A percentile compares a stretch with the other conserved stretches of the same genome.
phyloP scores from a whole-genome alignment of 2,329 filamentous ascomycete species.

The Balansia obtecta region DNA sequence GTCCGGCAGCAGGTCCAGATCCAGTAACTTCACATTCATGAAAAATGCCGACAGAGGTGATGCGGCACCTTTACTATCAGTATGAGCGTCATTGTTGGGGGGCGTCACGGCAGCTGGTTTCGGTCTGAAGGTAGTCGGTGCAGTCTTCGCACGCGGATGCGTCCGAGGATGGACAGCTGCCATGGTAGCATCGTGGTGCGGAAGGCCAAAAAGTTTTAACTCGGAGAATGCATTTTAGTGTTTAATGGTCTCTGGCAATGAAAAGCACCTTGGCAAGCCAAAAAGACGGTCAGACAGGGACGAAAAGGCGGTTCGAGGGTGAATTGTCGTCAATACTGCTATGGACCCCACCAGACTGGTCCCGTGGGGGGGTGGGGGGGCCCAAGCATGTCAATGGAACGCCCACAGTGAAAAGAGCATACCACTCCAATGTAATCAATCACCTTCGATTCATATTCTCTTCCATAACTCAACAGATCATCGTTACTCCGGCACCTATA shows the following conservation, averaged over 20 bases:
- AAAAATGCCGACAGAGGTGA: constrained; percentile 44
- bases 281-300: background rate
- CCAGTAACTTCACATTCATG: constrained; percentile 70
- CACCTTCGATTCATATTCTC: too few species aligned
- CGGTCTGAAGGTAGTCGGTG: background rate
- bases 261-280: background rate
- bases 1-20: constrained; percentile 62
- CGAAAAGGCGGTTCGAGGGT: background rate
- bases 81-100: background rate
- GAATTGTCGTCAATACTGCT: background rate
- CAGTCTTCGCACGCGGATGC: constrained; percentile 4
- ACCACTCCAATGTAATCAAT: too few species aligned
- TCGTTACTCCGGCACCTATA: too few species aligned
- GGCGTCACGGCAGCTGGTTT: background rate
- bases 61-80: background rate
- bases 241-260: background rate
- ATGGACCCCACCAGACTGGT: background rate
- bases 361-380: too few species aligned
- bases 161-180: constrained; percentile 7
- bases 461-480: too few species aligned
- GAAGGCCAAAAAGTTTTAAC: too few species aligned
- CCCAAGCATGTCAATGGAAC: background rate
- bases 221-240: background rate
- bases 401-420: too few species aligned
- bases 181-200: constrained; percentile 7